These are phyloP conservation scores for Ulmus americana DNA, from an alignment of 331 rosid genomes.

Conservation along the genomic window DNA sequence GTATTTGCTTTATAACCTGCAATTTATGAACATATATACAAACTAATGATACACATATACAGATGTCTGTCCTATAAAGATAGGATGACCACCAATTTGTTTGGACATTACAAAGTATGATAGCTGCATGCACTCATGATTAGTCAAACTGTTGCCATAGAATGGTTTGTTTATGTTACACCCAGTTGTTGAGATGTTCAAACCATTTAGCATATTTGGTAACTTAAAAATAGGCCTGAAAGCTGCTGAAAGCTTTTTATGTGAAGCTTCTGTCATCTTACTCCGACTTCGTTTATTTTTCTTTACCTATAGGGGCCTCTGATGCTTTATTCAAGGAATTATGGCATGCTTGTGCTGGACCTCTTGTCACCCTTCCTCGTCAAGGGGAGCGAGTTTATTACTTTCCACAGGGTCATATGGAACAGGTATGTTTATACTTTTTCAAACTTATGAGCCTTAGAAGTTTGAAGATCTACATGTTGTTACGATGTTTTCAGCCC, in stretches of 20 bases:
- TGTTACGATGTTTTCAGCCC: no score
- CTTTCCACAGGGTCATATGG: constrained; percentile 99
- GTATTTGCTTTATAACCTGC: no score
- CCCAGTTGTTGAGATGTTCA: not conserved
- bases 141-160: not conserved
- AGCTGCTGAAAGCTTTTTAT: not conserved
- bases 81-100: no score
- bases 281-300: not conserved
- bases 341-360: constrained; percentile 99
- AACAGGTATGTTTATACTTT: constrained; percentile 54
- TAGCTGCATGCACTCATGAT: not conserved
- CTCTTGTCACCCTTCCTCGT: constrained; percentile 82
- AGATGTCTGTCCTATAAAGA: no score
- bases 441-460: no score
- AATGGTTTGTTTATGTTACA: constrained; percentile 5
- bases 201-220: not conserved
- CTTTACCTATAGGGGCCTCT: constrained; percentile 31
- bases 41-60: no score
- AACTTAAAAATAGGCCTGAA: not conserved
- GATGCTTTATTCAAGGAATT: constrained; percentile 86
- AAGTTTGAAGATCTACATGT: no score
- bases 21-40: no score
- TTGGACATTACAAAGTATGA: no score
- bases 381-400: constrained; percentile 88
- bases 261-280: not conserved